These are phyloP conservation scores for Microstegium vimineum DNA, from an alignment of 176 grass and related monocot species.

Conservation along the genomic window DNA sequence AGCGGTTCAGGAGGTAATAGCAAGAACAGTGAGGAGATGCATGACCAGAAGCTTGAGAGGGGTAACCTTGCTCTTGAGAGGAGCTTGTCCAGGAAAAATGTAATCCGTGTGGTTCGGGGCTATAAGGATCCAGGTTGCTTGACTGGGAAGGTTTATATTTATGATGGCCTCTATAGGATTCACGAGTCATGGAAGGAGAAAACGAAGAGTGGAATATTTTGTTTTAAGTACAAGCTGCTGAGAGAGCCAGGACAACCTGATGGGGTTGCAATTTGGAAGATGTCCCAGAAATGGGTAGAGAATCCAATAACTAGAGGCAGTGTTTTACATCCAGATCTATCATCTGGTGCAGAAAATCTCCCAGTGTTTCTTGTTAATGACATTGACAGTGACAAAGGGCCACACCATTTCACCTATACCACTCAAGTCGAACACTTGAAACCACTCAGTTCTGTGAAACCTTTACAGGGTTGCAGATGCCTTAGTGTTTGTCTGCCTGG, in stretches of 20 bases:
- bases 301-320: slow-evolving; percentile 55
- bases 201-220: slow-evolving; percentile 53
- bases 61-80: slow-evolving; percentile 90
- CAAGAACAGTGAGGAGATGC: slow-evolving; percentile 53
- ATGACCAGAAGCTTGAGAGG: slow-evolving; percentile 85
- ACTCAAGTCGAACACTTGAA: slow-evolving; percentile 46
- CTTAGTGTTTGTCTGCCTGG: slow-evolving; percentile 66
- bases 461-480: slow-evolving; percentile 56
- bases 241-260: slow-evolving; percentile 69
- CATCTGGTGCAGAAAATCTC: slow-evolving; percentile 71
- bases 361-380: slow-evolving; percentile 92
- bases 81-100: slow-evolving; percentile 66
- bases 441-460: slow-evolving; percentile 46
- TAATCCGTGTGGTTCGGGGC: slow-evolving; percentile 79
- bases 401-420: slow-evolving; percentile 68
- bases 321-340: slow-evolving; percentile 76
- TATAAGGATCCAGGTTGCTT: slow-evolving; percentile 59
- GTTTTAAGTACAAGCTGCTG: slow-evolving; percentile 90
- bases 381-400: slow-evolving; percentile 66
- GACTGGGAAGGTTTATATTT: slow-evolving; percentile 80
- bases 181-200: slow-evolving; percentile 79
- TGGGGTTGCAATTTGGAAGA: slow-evolving; percentile 71
- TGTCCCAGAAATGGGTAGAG: slow-evolving; percentile 74
- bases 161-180: slow-evolving; percentile 93
- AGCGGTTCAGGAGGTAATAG: slow-evolving; percentile 77